phyloP scores from a whole-genome alignment of 495 filamentous ascomycete genomes.

The Jackrogersella multiformis region DNA sequence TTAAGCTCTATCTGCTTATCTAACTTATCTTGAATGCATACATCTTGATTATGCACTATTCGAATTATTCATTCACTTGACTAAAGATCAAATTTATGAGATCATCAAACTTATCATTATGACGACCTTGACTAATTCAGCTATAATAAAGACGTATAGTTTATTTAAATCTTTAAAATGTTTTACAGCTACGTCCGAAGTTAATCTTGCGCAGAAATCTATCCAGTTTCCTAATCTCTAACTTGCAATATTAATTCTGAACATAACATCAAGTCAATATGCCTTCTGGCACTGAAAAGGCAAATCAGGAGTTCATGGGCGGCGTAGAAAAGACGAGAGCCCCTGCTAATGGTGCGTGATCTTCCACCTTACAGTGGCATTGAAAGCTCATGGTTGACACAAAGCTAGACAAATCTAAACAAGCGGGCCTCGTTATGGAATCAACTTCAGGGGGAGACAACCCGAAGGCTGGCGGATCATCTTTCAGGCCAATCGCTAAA shows the following conservation, averaged over 20 bases:
- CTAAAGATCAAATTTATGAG: conserved; percentile 17
- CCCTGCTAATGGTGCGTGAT: conserved; percentile 16
- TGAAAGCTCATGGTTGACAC: background rate
- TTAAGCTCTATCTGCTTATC: background rate
- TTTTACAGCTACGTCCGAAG: no score
- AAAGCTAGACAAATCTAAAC: conserved; percentile 12
- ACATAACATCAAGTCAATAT: conserved; percentile 3
- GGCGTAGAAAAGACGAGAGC: conserved; percentile 27
- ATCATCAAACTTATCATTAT: conserved; percentile 29
- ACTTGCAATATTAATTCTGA: background rate
- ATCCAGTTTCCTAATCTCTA: background rate
- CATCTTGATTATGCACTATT: background rate
- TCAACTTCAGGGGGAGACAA: conserved; percentile 27
- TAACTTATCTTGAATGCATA: background rate
- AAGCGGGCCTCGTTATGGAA: conserved; percentile 1
- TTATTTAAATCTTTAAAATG: no score
- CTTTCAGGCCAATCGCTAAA: conserved; percentile 27
- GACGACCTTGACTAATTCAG: conserved; percentile 10
- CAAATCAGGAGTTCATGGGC: conserved; percentile 37
- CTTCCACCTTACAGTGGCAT: background rate
- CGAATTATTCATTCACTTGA: background rate
- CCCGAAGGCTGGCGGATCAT: conserved; percentile 36
- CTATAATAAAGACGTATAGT: background rate
- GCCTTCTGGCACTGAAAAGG: conserved; percentile 26
- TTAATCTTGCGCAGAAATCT: no score